phyloP scores from a whole-genome alignment of 257 asterid species.

The Salvia rosmarinus region DNA sequence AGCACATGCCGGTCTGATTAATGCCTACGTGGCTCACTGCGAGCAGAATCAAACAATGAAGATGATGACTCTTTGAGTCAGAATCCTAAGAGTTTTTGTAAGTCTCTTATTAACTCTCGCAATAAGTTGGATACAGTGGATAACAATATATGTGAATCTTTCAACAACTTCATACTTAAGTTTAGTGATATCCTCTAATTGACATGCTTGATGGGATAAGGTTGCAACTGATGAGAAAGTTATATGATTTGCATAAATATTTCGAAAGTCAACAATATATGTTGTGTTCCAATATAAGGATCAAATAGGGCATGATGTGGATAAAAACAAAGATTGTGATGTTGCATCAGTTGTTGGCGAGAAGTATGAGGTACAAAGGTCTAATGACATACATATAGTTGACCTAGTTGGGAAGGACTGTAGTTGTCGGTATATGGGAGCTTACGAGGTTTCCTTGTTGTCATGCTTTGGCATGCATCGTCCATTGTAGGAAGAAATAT shows the following conservation, averaged over 20 bases:
- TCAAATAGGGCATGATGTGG: background rate
- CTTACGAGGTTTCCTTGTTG: background rate
- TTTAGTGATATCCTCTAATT: background rate
- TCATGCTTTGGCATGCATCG: background rate
- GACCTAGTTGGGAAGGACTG: background rate
- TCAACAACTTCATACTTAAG: background rate
- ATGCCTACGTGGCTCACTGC: background rate
- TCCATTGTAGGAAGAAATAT: background rate
- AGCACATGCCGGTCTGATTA: background rate
- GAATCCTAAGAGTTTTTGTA: background rate
- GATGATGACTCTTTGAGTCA: background rate
- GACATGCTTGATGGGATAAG: background rate
- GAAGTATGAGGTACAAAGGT: background rate
- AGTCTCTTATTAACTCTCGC: background rate
- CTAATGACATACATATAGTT: background rate
- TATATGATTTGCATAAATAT: background rate
- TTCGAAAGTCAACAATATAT: background rate
- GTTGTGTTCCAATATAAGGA: background rate
- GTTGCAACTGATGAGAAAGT: background rate
- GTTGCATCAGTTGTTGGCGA: background rate
- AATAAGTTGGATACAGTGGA: background rate
- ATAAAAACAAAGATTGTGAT: background rate
- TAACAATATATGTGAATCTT: slow-evolving; percentile 9
- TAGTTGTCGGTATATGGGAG: background rate
- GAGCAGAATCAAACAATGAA: background rate